These are phyloP conservation scores for Lasiosphaeria ovina DNA, from an alignment of 495 filamentous ascomycete species.

Conservation along the genomic window DNA sequence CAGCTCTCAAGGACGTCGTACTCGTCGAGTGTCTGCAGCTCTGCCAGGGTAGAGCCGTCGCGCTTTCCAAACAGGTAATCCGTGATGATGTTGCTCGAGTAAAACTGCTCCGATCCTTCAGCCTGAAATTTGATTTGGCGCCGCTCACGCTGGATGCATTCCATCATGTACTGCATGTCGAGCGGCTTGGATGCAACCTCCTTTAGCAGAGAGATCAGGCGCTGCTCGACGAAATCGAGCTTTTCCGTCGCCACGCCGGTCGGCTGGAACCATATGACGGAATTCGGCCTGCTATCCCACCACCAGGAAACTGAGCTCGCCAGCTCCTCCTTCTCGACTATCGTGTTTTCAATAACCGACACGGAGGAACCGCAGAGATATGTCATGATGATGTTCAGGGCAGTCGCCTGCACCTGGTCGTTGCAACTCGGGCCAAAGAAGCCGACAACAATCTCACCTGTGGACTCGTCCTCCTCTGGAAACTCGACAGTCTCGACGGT, in stretches of 20 bases:
- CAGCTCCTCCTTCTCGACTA: conserved; percentile 92
- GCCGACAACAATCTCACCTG: conserved; percentile 76
- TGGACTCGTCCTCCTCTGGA: conserved; percentile 93
- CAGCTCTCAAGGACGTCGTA: conserved; percentile 77
- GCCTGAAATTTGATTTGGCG: conserved; percentile 75
- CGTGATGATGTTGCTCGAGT: conserved; percentile 76
- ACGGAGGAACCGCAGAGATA: conserved; percentile 93
- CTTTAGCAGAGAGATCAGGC: conserved; percentile 78
- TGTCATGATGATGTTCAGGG: conserved; percentile 70
- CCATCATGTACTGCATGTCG: conserved; percentile 83
- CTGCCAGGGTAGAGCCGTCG: conserved; percentile 74
- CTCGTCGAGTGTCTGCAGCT: conserved; percentile 64
- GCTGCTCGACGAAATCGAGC: conserved; percentile 75
- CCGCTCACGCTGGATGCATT: conserved; percentile 76
- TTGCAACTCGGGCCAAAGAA: conserved; percentile 82
- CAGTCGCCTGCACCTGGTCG: conserved; percentile 60
- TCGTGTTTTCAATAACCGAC: conserved; percentile 81
- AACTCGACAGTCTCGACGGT: conserved; percentile 79
- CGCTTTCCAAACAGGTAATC: conserved; percentile 89
- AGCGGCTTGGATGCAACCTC: conserved; percentile 75
- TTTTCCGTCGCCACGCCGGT: conserved; percentile 84
- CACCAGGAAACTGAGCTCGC: conserved; percentile 77
- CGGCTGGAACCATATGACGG: conserved; percentile 77
- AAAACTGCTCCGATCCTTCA: conserved; percentile 72
- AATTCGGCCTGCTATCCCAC: conserved; percentile 74